A percentile compares a stretch with the other conserved stretches of the same genome.
Evolutionary conservation across 495 filamentous ascomycete genomes (phyloP).

Genomic region (Schizothecium vesticola): DNA sequence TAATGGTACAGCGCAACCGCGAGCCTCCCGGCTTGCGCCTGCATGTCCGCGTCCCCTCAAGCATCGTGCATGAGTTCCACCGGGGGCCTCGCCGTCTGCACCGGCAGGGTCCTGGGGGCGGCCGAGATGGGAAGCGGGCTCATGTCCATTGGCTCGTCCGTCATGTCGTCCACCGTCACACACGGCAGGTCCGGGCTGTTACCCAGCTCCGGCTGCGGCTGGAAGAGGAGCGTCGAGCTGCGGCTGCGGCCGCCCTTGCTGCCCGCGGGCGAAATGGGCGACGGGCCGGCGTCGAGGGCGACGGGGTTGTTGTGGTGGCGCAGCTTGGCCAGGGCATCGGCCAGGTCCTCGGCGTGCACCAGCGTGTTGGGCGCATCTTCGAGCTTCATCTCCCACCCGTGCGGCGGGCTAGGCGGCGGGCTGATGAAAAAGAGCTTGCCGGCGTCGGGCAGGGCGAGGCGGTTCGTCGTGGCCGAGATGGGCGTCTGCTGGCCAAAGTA

Average conservation of each 20-base stretch:
- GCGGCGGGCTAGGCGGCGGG: constrained; percentile 84
- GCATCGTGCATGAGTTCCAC: constrained; percentile 76
- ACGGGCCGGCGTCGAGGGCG: constrained; percentile 3
- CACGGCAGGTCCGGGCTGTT: constrained; percentile 73
- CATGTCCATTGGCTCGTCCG: constrained; percentile 47
- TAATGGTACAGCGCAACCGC: background rate
- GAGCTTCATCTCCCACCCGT: constrained; percentile 84
- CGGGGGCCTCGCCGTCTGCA: constrained; percentile 78
- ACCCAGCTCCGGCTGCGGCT: constrained; percentile 49
- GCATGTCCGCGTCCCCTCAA: constrained; percentile 3
- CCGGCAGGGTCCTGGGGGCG: constrained; percentile 51
- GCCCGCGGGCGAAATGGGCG: constrained; percentile 31
- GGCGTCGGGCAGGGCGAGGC: constrained; percentile 75
- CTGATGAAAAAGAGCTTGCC: constrained; percentile 96
- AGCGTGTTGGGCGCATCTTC: constrained; percentile 93
- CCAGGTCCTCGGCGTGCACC: constrained; percentile 86
- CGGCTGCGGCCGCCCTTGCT: constrained; percentile 27
- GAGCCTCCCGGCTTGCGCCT: background rate
- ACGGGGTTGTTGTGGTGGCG: constrained; percentile 37
- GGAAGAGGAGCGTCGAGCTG: constrained; percentile 45
- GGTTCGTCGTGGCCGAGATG: constrained; percentile 35
- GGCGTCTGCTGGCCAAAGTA: constrained; percentile 85
- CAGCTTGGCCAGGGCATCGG: constrained; percentile 68
- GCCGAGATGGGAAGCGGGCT: constrained; percentile 34
- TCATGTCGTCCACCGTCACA: constrained; percentile 89